phyloP scores from a whole-genome alignment of 75 land plant genomes.

The Cryptomeria japonica region DNA sequence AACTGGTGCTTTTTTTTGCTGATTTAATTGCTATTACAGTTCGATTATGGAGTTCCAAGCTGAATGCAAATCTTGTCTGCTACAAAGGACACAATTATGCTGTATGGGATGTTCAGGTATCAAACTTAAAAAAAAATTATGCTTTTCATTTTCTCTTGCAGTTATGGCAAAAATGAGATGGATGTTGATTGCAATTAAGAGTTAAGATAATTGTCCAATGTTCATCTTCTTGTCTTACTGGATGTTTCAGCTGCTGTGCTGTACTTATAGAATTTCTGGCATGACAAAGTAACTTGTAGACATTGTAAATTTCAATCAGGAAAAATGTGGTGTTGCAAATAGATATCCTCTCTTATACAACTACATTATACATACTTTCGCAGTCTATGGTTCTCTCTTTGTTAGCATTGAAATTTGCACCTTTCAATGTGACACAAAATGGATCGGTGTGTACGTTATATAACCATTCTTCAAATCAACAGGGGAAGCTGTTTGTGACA shows the following conservation, averaged over 20 bases:
- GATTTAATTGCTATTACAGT: slow-evolving; percentile 47
- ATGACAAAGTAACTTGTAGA: neutral
- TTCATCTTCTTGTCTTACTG: neutral
- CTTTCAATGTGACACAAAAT: no score
- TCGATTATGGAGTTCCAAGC: slow-evolving; percentile 90
- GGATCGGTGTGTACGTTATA: no score
- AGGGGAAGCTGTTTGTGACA: no score
- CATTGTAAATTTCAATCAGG: no score
- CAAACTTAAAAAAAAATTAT: neutral
- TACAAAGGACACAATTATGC: slow-evolving; percentile 99
- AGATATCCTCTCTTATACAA: neutral
- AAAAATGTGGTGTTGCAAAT: no score
- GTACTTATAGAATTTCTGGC: neutral
- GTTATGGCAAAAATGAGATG: neutral
- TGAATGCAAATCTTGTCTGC: slow-evolving; percentile 93
- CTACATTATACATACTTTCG: neutral
- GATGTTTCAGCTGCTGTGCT: neutral
- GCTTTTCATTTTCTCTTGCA: neutral
- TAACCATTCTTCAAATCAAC: no score
- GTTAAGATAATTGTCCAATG: neutral
- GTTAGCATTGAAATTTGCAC: no score
- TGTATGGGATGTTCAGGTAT: slow-evolving; percentile 99
- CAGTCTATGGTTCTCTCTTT: neutral
- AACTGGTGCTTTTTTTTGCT: neutral
- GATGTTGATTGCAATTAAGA: neutral